Percentiles rank a stretch among this genome's conserved stretches.
These are phyloP conservation scores for Debaryomyces subglobosus DNA, from an alignment of 1,139 yeast genomes.

Conservation along the genomic window DNA sequence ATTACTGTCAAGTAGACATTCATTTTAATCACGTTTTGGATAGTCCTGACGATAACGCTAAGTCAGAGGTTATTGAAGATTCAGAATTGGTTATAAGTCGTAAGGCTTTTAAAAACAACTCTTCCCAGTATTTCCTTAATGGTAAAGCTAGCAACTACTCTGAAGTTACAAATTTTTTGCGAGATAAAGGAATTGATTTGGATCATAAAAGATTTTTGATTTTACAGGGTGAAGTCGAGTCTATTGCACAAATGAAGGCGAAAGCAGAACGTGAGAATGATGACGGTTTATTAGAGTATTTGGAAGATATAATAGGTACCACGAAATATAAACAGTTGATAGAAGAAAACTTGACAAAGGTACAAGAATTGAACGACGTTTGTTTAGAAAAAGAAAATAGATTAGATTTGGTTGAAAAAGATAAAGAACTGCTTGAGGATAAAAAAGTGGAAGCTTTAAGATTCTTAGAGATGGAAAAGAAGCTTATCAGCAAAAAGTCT, in stretches of 20 bases:
- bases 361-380: conserved; percentile 73
- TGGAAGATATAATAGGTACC: conserved; percentile 97
- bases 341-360: conserved; percentile 60
- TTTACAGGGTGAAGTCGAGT: conserved; percentile 97
- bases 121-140: conserved; percentile 79
- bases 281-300: conserved; percentile 89
- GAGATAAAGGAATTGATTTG: conserved; percentile 87
- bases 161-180: conserved; percentile 75
- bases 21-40: conserved; percentile 82
- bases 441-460: conserved; percentile 71
- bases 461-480: conserved; percentile 68
- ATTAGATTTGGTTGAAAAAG: conserved; percentile 78
- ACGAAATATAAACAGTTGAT: conserved; percentile 77
- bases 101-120: conserved; percentile 74
- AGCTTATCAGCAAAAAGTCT: conserved; percentile 56
- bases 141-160: conserved; percentile 70
- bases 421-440: conserved; percentile 68
- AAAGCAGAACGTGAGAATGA: conserved; percentile 92
- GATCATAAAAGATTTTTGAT: conserved; percentile 94
- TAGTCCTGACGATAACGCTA: conserved; percentile 42
- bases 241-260: conserved; percentile 98
- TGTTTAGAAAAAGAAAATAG: conserved; percentile 83
- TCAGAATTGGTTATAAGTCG: conserved; percentile 75
- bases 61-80: conserved; percentile 48
- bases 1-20: conserved; percentile 89